A percentile compares a stretch with the other conserved stretches of the same genome.
phyloP scores from a whole-genome alignment of 2,329 filamentous ascomycete species.

The Penicillium sp. region DNA sequence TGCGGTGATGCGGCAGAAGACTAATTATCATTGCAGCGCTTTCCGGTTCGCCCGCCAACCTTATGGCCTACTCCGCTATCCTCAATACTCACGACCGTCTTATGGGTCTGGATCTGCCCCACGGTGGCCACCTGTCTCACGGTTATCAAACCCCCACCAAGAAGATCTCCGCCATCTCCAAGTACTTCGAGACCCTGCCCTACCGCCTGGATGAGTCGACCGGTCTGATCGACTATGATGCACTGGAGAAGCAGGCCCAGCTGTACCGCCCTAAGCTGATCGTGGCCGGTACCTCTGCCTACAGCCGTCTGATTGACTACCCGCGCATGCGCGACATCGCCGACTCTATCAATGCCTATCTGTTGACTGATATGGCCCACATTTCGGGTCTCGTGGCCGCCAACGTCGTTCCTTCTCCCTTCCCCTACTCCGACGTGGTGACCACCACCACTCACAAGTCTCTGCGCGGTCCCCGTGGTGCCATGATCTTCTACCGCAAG shows the following conservation, averaged over 20 bases:
- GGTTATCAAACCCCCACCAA: conserved; percentile 93
- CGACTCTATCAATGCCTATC: conserved; percentile 87
- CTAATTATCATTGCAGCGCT: conserved; percentile 53
- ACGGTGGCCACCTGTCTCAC: conserved; percentile 91
- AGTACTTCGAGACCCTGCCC: conserved; percentile 98
- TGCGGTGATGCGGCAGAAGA: conserved; percentile 2
- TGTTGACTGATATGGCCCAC: conserved; percentile 97
- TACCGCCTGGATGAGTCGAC: conserved; percentile 75
- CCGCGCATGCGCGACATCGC: conserved; percentile 92
- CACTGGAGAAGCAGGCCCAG: conserved; percentile 79
- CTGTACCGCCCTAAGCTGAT: conserved; percentile 96
- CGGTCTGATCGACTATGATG: conserved; percentile 95
- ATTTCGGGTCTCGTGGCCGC: conserved; percentile 94
- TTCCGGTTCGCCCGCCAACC: conserved; percentile 70
- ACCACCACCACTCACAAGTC: conserved; percentile 99
- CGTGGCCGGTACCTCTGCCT: conserved; percentile 93
- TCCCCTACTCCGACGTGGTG: conserved; percentile 88
- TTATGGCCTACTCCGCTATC: conserved; percentile 88
- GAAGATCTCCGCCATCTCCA: conserved; percentile 97
- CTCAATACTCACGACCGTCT: conserved; percentile 93
- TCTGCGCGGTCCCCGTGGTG: conserved; percentile 90
- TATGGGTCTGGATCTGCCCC: conserved; percentile 93
- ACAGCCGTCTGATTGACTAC: conserved; percentile 98
- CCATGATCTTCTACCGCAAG: conserved; percentile 99
- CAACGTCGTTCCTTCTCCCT: conserved; percentile 88